phyloP scores from a whole-genome alignment of 164 flowering plant genomes.

The Kingdonia uniflora region DNA sequence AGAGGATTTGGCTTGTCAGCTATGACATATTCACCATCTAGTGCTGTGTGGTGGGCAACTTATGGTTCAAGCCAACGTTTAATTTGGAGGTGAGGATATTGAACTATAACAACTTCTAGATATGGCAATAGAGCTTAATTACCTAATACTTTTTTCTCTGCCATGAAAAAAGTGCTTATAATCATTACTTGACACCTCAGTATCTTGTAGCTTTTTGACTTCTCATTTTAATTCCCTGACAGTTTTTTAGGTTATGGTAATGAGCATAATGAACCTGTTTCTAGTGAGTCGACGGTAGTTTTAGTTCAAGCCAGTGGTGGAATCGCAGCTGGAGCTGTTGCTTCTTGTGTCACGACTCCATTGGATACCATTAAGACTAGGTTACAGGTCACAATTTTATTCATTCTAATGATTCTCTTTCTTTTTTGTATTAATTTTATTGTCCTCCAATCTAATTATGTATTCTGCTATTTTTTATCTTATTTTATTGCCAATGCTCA shows the following conservation, averaged over 20 bases:
- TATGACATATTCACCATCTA: conserved; percentile 89
- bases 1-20: conserved; percentile 93
- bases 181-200: neutral
- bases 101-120: neutral
- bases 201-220: neutral
- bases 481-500: too few relatives aligned
- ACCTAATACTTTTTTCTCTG: neutral
- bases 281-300: conserved; percentile 37
- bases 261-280: conserved; percentile 30
- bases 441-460: neutral
- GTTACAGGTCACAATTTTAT: conserved; percentile 48
- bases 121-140: neutral
- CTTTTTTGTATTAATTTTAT: neutral
- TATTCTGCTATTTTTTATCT: too few relatives aligned
- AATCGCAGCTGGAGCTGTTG: conserved; percentile 75
- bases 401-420: neutral
- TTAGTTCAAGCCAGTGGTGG: conserved; percentile 89
- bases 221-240: conserved; percentile 5
- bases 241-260: conserved; percentile 49
- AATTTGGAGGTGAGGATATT: conserved; percentile 70
- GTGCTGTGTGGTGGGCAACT: conserved; percentile 99
- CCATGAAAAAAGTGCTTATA: neutral
- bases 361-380: conserved; percentile 98
- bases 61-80: conserved; percentile 95
- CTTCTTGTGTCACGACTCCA: conserved; percentile 87